Base-by-base conservation (phyloP, 768 basidiomycete species). In the Polyporus arcularius region DNA sequence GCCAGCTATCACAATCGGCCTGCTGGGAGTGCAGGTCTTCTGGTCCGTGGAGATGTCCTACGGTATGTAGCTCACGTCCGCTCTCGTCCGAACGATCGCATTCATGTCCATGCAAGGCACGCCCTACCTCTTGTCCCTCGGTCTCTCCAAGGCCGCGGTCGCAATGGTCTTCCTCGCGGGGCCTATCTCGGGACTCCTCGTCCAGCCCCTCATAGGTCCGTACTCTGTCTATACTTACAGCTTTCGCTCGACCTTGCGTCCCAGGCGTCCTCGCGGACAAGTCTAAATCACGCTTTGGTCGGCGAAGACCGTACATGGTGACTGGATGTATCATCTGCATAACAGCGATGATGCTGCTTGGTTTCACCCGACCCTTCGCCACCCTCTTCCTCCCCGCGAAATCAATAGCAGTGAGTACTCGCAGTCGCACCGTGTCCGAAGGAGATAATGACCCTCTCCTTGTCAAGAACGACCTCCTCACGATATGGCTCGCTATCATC, bases 1-100 rank as follows among this genome's bases (percentile, higher is more conserved):
- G 30, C 89, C 90, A 1, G 78, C 81, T 3, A 73, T 96, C 41
- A 96, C 94, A 0, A 68, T 94, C 7, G 90, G 92, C 0, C 75
- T 96, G 53, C 73, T 94, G 3, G 95, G 95, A 6, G 86, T 96
- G 0, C 91, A 93, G 71, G 85, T 94, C 61, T 84, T 96, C 49
- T 97, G 96, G 96, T 90, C 89, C 1, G 88, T 96, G 12, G 95
- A 97, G 70, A 95, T 97, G 92, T 89, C 92, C 0, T 95, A 96
- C 63, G 93, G 91, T 75, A 56, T 39, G 67, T 52, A 11, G 51
- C 26, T 3, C 38, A n/a, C 18, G 31, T 5, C 30, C 16, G 9
- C 31, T 14, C 38, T 47, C 31, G 12, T 26, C 14, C n/a, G 46
- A 12, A 21, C 28, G 46, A 46, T 26, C 21, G 21, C 21, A n/a